Evolutionary conservation across 495 filamentous ascomycete species (phyloP).

Genomic region (Xylaria palmicola): DNA sequence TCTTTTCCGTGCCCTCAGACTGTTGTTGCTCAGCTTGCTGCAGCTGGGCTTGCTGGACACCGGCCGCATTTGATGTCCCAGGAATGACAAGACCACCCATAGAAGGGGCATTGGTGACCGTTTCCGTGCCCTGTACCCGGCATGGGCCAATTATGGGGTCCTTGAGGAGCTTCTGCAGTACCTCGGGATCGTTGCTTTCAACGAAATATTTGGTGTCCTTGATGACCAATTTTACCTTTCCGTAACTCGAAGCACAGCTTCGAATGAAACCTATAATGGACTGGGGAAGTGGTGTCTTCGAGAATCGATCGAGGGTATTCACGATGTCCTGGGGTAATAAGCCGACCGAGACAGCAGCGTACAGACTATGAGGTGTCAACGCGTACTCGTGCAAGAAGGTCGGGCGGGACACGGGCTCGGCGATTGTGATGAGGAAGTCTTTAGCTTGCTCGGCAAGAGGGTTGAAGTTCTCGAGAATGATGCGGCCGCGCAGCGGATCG

Average conservation of each 20-base stretch:
- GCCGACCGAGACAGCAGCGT: conserved; percentile 92
- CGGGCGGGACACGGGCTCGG: conserved; percentile 87
- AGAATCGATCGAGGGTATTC: conserved; percentile 77
- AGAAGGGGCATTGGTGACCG: conserved; percentile 80
- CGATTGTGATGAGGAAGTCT: conserved; percentile 93
- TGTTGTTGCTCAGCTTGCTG: conserved; percentile 32
- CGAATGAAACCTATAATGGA: conserved; percentile 78
- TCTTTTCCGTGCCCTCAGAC: conserved; percentile 29
- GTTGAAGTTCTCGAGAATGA: conserved; percentile 95
- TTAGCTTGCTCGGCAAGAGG: conserved; percentile 81
- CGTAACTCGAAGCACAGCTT: conserved; percentile 83
- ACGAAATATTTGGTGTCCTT: conserved; percentile 93
- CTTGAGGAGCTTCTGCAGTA: conserved; percentile 79
- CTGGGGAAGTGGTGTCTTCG: conserved; percentile 79
- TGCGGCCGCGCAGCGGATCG: conserved; percentile 75
- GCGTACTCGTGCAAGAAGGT: conserved; percentile 89
- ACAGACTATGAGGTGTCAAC: conserved; percentile 86
- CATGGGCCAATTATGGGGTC: conserved; percentile 46
- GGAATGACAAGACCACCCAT: conserved; percentile 92
- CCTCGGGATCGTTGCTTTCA: conserved; percentile 81
- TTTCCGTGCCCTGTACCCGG: conserved; percentile 55
- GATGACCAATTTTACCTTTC: conserved; percentile 91
- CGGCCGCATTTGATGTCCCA: conserved; percentile 89
- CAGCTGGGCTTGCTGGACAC: conserved; percentile 63
- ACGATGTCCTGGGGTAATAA: conserved; percentile 87